Base-by-base conservation (phyloP, 2,329 filamentous ascomycete genomes). In the Fusarium multiceps region DNA sequence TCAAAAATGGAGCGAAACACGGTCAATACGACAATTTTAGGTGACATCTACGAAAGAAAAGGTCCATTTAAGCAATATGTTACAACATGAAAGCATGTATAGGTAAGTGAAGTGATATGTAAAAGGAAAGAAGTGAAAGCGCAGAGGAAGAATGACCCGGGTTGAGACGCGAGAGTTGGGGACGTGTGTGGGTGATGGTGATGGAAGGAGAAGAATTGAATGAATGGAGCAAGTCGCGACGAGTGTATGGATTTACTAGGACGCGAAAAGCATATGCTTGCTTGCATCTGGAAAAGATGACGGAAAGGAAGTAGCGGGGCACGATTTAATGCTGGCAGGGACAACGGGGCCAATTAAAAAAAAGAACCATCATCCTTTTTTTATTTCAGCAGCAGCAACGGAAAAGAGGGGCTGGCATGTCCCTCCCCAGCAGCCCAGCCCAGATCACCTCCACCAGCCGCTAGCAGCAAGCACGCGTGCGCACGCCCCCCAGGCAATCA, bases 401-500 rank as follows among this genome's bases (percentile, higher is more conserved):
- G 25, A 69, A 69, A 69, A 69, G 66, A 69, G 65, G 66, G 66
- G 65, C 66, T 55, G 46, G 46, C 65, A 68, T 62, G 46, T 59
- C 48, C 55, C 66, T 55, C 48, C 50, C 49, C 60, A 63, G 58
- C 62, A 67, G 63, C 61, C 48, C 48, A 51, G 62, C 57, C 66
- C 57, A 71, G 65, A 66, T 69, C 70, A 66, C 61, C 64, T 71
- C 67, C 55, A 59, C 67, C 58, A 63, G 59, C 61, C 61, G 51
- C 55, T 55, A 66, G 47, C 28, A 59, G 63, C 65, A 72, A 60
- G 61, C 65, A 70, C 63, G 70, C 69, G 70, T 72, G 69, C 65
- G 40, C 69, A 71, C 70, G 60, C 69, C 71, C 68, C 74, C 67
- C 48, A 59, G 71, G 75, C 77, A 87, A 89, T 89, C 87, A 89